phyloP scores from a whole-genome alignment of 352 stramenopile species.

The Pythium aristosporum region DNA sequence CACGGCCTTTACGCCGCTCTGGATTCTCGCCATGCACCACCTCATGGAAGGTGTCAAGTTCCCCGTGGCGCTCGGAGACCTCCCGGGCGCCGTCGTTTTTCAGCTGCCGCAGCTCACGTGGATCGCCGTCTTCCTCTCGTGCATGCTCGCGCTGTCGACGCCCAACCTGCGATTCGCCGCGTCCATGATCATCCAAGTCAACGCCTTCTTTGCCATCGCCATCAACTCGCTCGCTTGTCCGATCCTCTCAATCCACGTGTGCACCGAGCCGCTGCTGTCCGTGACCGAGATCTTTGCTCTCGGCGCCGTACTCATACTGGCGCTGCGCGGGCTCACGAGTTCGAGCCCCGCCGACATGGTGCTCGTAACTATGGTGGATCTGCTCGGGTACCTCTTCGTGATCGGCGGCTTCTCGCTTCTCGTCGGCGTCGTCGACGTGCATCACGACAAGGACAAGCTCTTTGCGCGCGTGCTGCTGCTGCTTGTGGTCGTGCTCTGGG shows the following conservation, averaged over 20 bases:
- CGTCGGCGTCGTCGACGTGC: constrained; percentile 46
- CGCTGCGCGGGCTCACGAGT: constrained; percentile 20
- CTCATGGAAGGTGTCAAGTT: neutral
- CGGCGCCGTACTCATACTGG: constrained; percentile 16
- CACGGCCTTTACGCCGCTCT: constrained; percentile 6
- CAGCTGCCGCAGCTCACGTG: constrained; percentile 21
- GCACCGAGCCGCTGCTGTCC: constrained; percentile 13
- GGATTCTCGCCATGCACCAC: constrained; percentile 18
- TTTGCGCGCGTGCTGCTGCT: constrained; percentile 45
- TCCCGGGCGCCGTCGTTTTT: constrained; percentile 18
- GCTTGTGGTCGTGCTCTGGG: constrained; percentile 44
- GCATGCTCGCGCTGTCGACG: constrained; percentile 52
- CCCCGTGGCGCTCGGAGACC: constrained; percentile 11
- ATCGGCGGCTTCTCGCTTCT: constrained; percentile 32
- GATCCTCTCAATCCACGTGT: constrained; percentile 16
- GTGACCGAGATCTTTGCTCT: constrained; percentile 20
- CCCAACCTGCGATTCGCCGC: constrained; percentile 70
- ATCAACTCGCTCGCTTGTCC: constrained; percentile 60
- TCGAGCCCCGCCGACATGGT: constrained; percentile 25
- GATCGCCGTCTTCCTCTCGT: constrained; percentile 23
- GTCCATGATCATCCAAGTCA: constrained; percentile 60
- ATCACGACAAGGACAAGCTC: constrained; percentile 21
- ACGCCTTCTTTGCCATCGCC: constrained; percentile 62
- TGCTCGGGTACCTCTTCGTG: constrained; percentile 24
- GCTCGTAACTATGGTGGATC: constrained; percentile 23